Evolutionary conservation across 768 basidiomycete genomes (phyloP).

Genomic region (Mycena kentingensis): DNA sequence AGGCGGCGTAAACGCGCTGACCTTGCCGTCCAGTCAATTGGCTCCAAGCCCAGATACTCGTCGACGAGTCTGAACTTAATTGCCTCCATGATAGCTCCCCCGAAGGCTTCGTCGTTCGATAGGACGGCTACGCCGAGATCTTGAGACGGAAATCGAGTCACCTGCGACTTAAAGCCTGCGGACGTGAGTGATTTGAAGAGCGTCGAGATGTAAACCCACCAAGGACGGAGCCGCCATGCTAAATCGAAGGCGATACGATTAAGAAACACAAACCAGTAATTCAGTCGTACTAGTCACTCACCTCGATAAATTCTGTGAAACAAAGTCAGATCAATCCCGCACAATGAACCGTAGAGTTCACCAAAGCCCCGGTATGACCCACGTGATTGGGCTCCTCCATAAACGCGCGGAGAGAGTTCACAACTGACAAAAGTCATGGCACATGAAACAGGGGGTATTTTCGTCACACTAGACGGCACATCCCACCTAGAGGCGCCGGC

Average conservation of each 20-base stretch:
- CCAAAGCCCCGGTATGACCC: constrained; percentile 29
- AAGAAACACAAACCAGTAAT: background rate
- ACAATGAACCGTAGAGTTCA: constrained; percentile 7
- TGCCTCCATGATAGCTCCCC: constrained; percentile 19
- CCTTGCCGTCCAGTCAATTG: constrained; percentile 31
- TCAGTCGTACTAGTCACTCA: background rate
- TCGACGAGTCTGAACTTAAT: constrained; percentile 31
- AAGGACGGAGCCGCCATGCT: constrained; percentile 21
- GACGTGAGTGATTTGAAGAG: background rate
- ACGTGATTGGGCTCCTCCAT: constrained; percentile 28
- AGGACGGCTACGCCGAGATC: constrained; percentile 30
- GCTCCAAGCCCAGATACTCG: constrained; percentile 22
- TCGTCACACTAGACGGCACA: no score
- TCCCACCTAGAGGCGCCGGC: no score
- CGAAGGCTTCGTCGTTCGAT: constrained; percentile 30
- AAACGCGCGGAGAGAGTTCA: constrained; percentile 30
- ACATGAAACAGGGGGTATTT: no score
- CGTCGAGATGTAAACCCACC: constrained; percentile 8
- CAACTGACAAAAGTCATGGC: no score
- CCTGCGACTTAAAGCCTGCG: constrained; percentile 22
- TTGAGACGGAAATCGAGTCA: constrained; percentile 24
- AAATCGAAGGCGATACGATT: no score
- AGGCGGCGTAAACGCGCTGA: background rate
- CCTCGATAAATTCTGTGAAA: constrained; percentile 22
- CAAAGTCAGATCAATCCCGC: constrained; percentile 11